Conservation (phyloP, 345 rosid species). For the Clarkia xantiana region DNA sequence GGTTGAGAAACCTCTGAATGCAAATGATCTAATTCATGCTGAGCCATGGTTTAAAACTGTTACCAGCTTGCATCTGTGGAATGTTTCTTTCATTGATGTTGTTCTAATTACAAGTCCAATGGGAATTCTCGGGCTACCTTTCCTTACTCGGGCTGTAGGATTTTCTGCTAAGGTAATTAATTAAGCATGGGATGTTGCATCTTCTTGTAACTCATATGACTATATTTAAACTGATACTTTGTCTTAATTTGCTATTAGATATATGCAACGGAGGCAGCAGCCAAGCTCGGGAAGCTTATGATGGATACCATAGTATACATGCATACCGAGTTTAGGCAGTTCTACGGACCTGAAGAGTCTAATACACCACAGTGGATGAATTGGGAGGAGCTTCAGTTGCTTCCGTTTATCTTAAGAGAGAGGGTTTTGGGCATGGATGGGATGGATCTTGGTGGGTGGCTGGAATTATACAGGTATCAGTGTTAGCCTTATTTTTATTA, state of each 20-base stretch:
- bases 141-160: slow-evolving; percentile 39
- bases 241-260: slow-evolving; percentile 10
- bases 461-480: slow-evolving; percentile 65
- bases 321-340: slow-evolving; percentile 49
- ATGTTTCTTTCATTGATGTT: slow-evolving; percentile 54
- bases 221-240: not conserved
- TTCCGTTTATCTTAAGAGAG: slow-evolving; percentile 38
- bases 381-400: slow-evolving; percentile 45
- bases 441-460: slow-evolving; percentile 62
- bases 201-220: slow-evolving; percentile 3
- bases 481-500: not conserved
- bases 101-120: slow-evolving; percentile 62
- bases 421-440: slow-evolving; percentile 44
- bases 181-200: not conserved
- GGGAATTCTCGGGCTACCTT: slow-evolving; percentile 83
- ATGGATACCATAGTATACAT: slow-evolving; percentile 81
- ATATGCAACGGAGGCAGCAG: slow-evolving; percentile 67
- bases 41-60: slow-evolving; percentile 83
- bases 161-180: slow-evolving; percentile 66
- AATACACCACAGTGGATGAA: slow-evolving; percentile 53
- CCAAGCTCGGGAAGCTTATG: slow-evolving; percentile 58
- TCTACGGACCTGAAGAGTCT: slow-evolving; percentile 40
- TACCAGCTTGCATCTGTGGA: slow-evolving; percentile 60
- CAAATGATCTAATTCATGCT: slow-evolving; percentile 32
- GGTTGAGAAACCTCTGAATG: slow-evolving; percentile 23